Evolutionary conservation across 306 rosid species (phyloP), one percentile per base, ranked within the genome.

Genomic region (Vachellia collinsii): DNA sequence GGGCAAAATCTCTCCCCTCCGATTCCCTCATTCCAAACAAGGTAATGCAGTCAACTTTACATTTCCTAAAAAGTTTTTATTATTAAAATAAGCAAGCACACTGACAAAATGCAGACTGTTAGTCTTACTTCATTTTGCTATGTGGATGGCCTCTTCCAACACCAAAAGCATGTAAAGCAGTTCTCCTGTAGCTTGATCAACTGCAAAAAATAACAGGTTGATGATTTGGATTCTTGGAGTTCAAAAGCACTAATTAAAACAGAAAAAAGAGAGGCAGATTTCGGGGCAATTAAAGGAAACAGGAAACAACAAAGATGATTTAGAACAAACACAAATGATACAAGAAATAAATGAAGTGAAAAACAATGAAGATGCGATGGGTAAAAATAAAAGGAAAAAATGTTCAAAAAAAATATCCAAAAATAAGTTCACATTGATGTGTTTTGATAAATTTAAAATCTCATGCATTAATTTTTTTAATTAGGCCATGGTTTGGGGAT

Each of bases 81-180:
- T 69, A 29, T 5, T 4, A 69, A 66, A 64, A 69, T 11, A 69
- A 42, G 46, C 74, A 69, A 20, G 54, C n/a, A 69, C 19, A 42
- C 9, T 4, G 6, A 20, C 36, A 42, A 68, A 68, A 11, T 68
- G 50, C 50, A 41, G 37, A 42, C 11, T 19, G 8, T 20, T 39
- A 36, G 37, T 11, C 74, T 69, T 69, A 69, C 74, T 69, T 69
- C 74, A 69, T 69, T 20, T 69, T 69, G 17, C 53, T 69, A 20
- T 42, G 42, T 20, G 43, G 54, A 9, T 22, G 37, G 47, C 53
- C 54, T 69, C 74, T 43, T 69, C 29, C 47, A 69, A 69, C 54
- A 22, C 54, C 53, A 69, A 43, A 39, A 16, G 71, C 46, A 8
- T 16, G 43, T 5, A 64, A 39, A 43, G 37, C 7, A 41, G 19